Evolutionary conservation across 2,329 filamentous ascomycete genomes (phyloP).

Genomic region (Rhexocercosporidium sp.): DNA sequence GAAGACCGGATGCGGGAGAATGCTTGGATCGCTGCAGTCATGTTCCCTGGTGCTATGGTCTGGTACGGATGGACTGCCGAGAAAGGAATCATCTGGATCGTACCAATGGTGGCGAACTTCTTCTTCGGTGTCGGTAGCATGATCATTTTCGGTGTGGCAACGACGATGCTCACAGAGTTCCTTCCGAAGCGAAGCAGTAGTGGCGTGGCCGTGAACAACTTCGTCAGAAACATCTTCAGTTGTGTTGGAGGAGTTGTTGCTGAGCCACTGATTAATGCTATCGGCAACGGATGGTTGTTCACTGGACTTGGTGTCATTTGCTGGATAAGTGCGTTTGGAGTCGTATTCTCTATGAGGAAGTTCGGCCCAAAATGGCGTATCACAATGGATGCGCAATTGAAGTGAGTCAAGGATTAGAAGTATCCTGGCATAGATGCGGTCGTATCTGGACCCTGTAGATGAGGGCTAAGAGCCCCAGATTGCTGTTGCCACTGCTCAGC

Average conservation of each 20-base stretch:
- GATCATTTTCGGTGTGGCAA: conserved; percentile 57
- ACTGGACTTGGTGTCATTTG: conserved; percentile 63
- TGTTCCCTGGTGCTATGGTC: conserved; percentile 74
- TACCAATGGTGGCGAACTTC: conserved; percentile 68
- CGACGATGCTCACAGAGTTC: conserved; percentile 87
- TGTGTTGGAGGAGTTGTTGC: conserved; percentile 74
- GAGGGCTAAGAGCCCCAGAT: neutral
- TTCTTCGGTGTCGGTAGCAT: conserved; percentile 79
- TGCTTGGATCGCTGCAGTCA: conserved; percentile 72
- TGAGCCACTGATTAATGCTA: conserved; percentile 70
- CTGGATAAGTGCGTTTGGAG: conserved; percentile 59
- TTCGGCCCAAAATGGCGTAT: conserved; percentile 68
- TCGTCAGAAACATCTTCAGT: conserved; percentile 78
- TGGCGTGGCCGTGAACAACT: conserved; percentile 82
- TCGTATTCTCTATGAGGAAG: conserved; percentile 65
- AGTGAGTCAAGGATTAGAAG: neutral
- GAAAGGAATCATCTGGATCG: conserved; percentile 67
- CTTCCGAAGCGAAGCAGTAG: conserved; percentile 73
- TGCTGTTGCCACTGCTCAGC: neutral
- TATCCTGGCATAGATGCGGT: neutral
- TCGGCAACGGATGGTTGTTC: conserved; percentile 79
- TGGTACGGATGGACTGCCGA: conserved; percentile 79
- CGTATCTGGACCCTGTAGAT: neutral
- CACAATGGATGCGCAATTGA: conserved; percentile 57
- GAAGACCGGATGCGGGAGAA: conserved; percentile 87